A percentile compares a stretch with the other conserved stretches of the same genome.
These are phyloP conservation scores for Choiromyces venosus DNA, from an alignment of 495 filamentous ascomycete species.

Conservation along the genomic window DNA sequence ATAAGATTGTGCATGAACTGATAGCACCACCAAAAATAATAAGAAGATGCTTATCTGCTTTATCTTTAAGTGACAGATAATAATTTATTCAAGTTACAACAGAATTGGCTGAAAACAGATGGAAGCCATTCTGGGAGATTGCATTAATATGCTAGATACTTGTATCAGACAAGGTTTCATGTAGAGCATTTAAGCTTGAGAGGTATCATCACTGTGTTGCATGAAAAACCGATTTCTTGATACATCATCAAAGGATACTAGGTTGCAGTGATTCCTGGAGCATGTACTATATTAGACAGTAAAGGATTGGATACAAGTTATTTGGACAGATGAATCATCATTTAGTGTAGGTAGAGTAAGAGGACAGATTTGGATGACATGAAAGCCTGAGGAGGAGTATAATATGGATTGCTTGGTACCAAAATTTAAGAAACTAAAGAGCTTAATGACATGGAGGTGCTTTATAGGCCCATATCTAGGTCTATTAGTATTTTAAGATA, in stretches of 20 bases:
- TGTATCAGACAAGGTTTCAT: not conserved
- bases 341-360: not conserved
- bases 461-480: slow-evolving; percentile 10
- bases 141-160: not conserved
- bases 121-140: not conserved
- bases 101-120: not conserved
- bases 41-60: too few relatives aligned
- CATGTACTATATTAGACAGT: not conserved
- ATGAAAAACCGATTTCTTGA: not conserved
- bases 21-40: too few relatives aligned
- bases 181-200: not conserved
- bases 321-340: slow-evolving; percentile 21
- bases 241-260: not conserved
- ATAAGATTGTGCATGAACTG: too few relatives aligned
- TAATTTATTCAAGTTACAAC: too few relatives aligned
- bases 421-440: slow-evolving; percentile 12
- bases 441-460: too few relatives aligned
- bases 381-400: slow-evolving; percentile 5
- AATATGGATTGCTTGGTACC: slow-evolving; percentile 8
- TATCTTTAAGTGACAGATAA: too few relatives aligned
- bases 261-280: not conserved
- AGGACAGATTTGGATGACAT: slow-evolving; percentile 1
- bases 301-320: not conserved
- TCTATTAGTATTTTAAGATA: slow-evolving; percentile 5
- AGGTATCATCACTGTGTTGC: not conserved